Percentiles rank a stretch among this genome's conserved stretches.
Evolutionary conservation across 2,329 filamentous ascomycete species (phyloP).

Genomic region (Fusarium keratoplasticum): DNA sequence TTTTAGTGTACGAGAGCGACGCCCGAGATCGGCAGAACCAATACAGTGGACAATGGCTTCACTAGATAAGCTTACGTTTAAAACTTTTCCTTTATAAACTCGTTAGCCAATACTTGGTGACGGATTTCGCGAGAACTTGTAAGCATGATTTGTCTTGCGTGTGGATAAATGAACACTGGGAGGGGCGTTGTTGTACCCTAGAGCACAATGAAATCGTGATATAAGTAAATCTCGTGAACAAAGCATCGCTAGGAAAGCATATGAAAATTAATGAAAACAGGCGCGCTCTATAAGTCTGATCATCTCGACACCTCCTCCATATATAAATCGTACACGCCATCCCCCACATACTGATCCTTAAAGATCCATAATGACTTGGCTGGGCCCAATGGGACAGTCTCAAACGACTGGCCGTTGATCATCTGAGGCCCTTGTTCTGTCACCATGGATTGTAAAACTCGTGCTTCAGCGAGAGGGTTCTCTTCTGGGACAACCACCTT

Average conservation of each 20-base stretch:
- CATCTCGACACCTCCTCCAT: background rate
- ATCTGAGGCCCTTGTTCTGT: background rate
- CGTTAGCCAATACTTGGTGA: background rate
- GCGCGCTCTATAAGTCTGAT: background rate
- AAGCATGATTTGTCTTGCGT: background rate
- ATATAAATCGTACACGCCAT: background rate
- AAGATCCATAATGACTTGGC: background rate
- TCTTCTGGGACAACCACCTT: conserved; percentile 1
- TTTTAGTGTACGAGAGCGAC: background rate
- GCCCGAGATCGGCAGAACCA: background rate
- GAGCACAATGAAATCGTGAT: no score
- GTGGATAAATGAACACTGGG: no score
- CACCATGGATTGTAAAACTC: conserved; percentile 7
- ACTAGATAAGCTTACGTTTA: background rate
- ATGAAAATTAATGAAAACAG: background rate
- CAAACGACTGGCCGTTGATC: background rate
- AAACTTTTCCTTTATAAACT: background rate
- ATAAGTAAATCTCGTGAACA: no score
- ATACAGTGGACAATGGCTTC: background rate
- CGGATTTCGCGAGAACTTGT: background rate
- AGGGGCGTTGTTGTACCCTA: no score
- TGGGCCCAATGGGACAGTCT: background rate
- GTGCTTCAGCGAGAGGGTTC: background rate
- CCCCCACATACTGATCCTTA: background rate
- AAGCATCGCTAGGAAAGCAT: background rate